phyloP scores from a whole-genome alignment of 2,329 filamentous ascomycete genomes.

The Monilinia aucupariae region DNA sequence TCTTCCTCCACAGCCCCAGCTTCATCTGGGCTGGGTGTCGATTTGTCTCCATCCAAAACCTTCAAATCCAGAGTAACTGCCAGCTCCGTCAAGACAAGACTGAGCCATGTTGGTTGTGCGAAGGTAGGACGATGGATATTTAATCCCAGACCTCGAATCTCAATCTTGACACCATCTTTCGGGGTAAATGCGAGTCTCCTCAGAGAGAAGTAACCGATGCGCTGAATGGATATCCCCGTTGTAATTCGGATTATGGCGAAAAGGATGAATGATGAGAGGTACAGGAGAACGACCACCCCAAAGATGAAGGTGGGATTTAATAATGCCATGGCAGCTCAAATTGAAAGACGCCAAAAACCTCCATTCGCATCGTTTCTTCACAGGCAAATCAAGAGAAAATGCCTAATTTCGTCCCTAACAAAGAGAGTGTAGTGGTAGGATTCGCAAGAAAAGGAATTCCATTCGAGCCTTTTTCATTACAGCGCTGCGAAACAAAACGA shows the following conservation, averaged over 20 bases:
- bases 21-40: conserved; percentile 23
- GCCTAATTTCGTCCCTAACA: conserved; percentile 1
- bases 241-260: conserved; percentile 90
- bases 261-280: conserved; percentile 85
- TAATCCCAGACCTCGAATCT: conserved; percentile 82
- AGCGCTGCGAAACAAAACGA: conserved; percentile 8
- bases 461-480: conserved; percentile 14
- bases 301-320: conserved; percentile 76
- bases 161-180: conserved; percentile 80
- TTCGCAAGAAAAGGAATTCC: conserved; percentile 11
- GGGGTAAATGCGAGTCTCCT: conserved; percentile 86
- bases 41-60: conserved; percentile 49
- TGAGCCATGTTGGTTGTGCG: conserved; percentile 94
- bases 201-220: conserved; percentile 87
- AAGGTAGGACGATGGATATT: conserved; percentile 91
- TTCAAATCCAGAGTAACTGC: conserved; percentile 76
- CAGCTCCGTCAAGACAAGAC: conserved; percentile 79
- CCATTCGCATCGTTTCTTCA: conserved; percentile 10
- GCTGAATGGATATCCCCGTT: conserved; percentile 92
- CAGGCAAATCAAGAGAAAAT: conserved; percentile 1
- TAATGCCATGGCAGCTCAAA: conserved; percentile 49
- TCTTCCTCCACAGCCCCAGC: conserved; percentile 29
- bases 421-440: conserved; percentile 6
- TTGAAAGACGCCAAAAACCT: conserved; percentile 9
- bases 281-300: conserved; percentile 77